Evolutionary conservation across 2,329 filamentous ascomycete genomes (phyloP).

Genomic region (Didymella sp.): DNA sequence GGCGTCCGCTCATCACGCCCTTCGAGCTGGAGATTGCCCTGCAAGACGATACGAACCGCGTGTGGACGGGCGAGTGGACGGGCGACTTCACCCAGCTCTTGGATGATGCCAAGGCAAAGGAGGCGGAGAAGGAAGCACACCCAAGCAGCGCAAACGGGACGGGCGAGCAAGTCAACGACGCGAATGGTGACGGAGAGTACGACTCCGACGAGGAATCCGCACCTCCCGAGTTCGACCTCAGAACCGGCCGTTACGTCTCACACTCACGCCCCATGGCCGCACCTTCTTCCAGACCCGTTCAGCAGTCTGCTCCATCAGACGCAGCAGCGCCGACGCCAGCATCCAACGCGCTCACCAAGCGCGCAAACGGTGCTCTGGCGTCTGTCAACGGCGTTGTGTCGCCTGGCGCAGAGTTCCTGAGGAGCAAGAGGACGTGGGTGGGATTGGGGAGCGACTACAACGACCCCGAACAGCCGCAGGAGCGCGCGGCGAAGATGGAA

Average conservation of each 20-base stretch:
- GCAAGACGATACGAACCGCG: slow-evolving; percentile 73
- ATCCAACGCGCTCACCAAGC: slow-evolving; percentile 66
- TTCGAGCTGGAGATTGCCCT: slow-evolving; percentile 87
- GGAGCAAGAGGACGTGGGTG: slow-evolving; percentile 85
- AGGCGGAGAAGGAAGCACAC: not conserved
- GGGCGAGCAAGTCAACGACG: slow-evolving; percentile 4
- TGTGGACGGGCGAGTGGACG: slow-evolving; percentile 90
- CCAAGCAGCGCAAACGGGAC: too few relatives aligned
- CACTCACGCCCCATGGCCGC: slow-evolving; percentile 73
- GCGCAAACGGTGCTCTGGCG: slow-evolving; percentile 73
- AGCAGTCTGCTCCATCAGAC: not conserved
- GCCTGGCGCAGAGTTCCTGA: slow-evolving; percentile 86
- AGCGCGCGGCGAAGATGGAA: slow-evolving; percentile 73
- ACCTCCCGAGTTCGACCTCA: slow-evolving; percentile 88
- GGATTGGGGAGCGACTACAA: slow-evolving; percentile 88
- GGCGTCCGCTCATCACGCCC: slow-evolving; percentile 88
- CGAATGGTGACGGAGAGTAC: slow-evolving; percentile 54
- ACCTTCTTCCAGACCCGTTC: slow-evolving; percentile 32
- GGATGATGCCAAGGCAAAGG: slow-evolving; percentile 32
- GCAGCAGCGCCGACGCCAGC: slow-evolving; percentile 20
- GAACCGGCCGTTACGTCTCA: slow-evolving; percentile 83
- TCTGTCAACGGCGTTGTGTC: slow-evolving; percentile 86
- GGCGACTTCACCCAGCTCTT: slow-evolving; percentile 80
- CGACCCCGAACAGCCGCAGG: slow-evolving; percentile 58
- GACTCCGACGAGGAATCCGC: slow-evolving; percentile 74